These are phyloP conservation scores for Lachnellula hyalina DNA, from an alignment of 2,329 filamentous ascomycete genomes.

Conservation along the genomic window DNA sequence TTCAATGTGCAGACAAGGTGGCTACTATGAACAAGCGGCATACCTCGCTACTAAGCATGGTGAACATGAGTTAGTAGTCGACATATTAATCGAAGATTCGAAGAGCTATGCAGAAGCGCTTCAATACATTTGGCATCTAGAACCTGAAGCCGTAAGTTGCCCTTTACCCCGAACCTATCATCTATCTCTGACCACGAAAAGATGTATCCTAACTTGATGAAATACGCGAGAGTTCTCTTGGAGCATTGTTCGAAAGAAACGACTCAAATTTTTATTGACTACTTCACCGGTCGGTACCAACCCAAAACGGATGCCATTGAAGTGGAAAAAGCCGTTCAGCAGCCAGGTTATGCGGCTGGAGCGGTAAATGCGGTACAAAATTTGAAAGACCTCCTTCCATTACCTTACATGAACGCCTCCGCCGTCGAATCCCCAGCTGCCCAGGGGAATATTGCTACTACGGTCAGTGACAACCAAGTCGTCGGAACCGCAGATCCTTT, in stretches of 20 bases:
- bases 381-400: constrained; percentile 72
- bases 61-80: constrained; percentile 88
- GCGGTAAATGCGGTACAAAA: constrained; percentile 80
- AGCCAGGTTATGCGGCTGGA: constrained; percentile 33
- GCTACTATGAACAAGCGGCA: constrained; percentile 94
- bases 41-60: constrained; percentile 92
- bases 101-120: constrained; percentile 85
- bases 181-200: constrained; percentile 32
- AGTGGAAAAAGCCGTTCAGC: constrained; percentile 13
- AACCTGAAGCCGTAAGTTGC: constrained; percentile 63
- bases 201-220: constrained; percentile 87
- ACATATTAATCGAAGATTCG: constrained; percentile 92
- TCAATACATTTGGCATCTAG: constrained; percentile 83
- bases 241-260: constrained; percentile 79
- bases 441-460: constrained; percentile 44
- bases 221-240: constrained; percentile 86
- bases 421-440: constrained; percentile 49
- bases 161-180: background rate
- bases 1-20: constrained; percentile 92
- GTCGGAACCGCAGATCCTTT: constrained; percentile 39
- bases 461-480: constrained; percentile 48
- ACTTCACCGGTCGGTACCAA: constrained; percentile 81
- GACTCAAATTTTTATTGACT: constrained; percentile 86
- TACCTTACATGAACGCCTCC: constrained; percentile 76
- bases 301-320: constrained; percentile 58